A percentile compares a stretch with the other conserved stretches of the same genome.
phyloP scores from a whole-genome alignment of 306 rosid species.

The Ziziphus jujuba region DNA sequence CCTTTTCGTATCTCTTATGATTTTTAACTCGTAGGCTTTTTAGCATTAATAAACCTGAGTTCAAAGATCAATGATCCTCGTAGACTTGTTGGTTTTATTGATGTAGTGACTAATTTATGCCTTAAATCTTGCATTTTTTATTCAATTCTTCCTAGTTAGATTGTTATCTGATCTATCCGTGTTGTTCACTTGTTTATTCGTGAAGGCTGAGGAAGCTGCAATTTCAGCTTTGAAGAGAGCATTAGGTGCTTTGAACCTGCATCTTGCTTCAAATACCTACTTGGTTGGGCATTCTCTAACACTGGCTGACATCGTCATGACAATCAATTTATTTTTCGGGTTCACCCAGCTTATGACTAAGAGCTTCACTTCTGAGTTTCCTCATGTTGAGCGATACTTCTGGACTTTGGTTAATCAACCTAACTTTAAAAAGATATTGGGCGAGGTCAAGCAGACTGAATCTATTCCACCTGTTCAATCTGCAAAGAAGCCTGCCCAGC shows the following conservation, averaged over 20 bases:
- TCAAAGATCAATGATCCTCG: too few relatives aligned
- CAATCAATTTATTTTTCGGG: conserved; percentile 47
- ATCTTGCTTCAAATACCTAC: conserved; percentile 72
- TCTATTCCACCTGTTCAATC: conserved; percentile 52
- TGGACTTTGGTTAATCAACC: conserved; percentile 96
- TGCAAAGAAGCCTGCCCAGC: conserved; percentile 66
- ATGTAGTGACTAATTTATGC: too few relatives aligned
- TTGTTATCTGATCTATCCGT: too few relatives aligned
- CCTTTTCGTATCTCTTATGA: neutral
- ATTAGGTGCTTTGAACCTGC: conserved; percentile 62
- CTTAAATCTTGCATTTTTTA: neutral
- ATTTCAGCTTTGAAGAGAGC: conserved; percentile 60
- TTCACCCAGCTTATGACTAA: conserved; percentile 41
- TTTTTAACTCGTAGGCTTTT: too few relatives aligned
- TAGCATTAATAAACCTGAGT: too few relatives aligned
- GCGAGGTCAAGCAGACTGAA: conserved; percentile 71
- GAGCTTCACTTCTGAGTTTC: conserved; percentile 81
- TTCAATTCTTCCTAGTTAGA: too few relatives aligned
- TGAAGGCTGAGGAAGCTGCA: conserved; percentile 79
- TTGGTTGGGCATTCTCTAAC: conserved; percentile 82
- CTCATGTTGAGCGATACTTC: conserved; percentile 88
- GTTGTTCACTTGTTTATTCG: neutral
- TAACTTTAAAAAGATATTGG: conserved; percentile 67
- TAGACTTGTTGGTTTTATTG: too few relatives aligned
- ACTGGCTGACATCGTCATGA: conserved; percentile 67